Percentiles rank a stretch among this genome's conserved stretches.
Evolutionary conservation across 2,329 filamentous ascomycete species (phyloP).

Genomic region (Sporothrix euskadiensis): DNA sequence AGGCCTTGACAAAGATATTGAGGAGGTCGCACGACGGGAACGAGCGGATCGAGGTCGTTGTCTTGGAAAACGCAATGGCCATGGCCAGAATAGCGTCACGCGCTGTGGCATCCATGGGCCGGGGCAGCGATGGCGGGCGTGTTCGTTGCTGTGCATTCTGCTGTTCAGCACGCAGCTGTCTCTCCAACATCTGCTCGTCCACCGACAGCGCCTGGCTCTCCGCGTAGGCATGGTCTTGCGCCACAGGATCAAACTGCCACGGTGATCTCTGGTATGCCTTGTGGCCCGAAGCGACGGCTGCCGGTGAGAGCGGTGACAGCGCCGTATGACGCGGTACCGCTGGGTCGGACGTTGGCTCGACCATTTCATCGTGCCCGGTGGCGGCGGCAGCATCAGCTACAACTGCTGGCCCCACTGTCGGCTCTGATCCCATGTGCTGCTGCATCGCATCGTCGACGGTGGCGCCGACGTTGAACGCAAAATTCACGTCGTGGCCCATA

Average conservation of each 20-base stretch:
- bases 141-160: not conserved
- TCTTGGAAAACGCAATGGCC: not conserved
- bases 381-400: no score
- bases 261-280: not conserved
- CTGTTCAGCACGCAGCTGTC: not conserved
- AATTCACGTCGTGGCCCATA: not conserved
- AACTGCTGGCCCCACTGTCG: not conserved
- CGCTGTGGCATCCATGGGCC: not conserved
- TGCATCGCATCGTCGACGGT: not conserved
- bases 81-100: not conserved
- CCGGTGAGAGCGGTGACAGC: not conserved
- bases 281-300: not conserved
- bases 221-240: not conserved
- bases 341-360: not conserved
- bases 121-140: not conserved
- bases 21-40: not conserved
- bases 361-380: not conserved
- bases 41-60: not conserved
- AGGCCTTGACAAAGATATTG: not conserved
- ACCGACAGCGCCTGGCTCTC: constrained; percentile 7
- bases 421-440: not conserved
- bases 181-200: not conserved
- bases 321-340: not conserved
- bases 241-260: not conserved
- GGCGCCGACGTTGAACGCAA: not conserved